Conservation (phyloP, 2,329 filamentous ascomycete species). For the Rugonectria rugulosa region DNA sequence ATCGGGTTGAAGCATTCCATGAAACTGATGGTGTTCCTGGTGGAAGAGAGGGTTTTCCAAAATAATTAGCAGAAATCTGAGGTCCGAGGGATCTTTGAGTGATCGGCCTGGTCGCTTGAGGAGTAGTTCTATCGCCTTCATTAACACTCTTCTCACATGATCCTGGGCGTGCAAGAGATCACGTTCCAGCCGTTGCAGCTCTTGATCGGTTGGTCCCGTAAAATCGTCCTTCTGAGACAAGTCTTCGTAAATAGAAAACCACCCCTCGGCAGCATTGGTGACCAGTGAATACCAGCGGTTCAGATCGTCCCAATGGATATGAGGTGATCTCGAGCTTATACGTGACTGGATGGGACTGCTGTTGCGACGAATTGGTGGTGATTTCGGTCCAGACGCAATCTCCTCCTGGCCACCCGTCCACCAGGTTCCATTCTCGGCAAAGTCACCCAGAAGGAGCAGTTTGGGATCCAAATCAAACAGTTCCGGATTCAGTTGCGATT, state of each 20-base stretch:
- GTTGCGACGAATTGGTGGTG: conserved; percentile 27
- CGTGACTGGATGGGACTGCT: conserved; percentile 25
- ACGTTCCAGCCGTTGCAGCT: conserved; percentile 55
- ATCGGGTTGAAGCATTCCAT: conserved; percentile 49
- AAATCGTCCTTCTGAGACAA: conserved; percentile 44
- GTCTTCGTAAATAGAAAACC: conserved; percentile 67
- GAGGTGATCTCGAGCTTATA: conserved; percentile 57
- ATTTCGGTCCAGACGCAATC: conserved; percentile 21
- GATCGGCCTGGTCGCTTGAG: conserved; percentile 80
- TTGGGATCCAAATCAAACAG: conserved; percentile 73
- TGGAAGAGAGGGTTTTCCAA: conserved; percentile 81
- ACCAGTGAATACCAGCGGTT: conserved; percentile 78
- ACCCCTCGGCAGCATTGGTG: conserved; percentile 71
- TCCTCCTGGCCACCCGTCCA: conserved; percentile 72
- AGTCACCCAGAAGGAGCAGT: conserved; percentile 74
- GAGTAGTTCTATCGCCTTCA: conserved; percentile 81
- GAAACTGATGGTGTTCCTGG: conserved; percentile 48
- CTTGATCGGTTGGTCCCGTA: conserved; percentile 45
- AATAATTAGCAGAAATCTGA: conserved; percentile 80
- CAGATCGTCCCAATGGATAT: conserved; percentile 77
- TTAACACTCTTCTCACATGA: conserved; percentile 72
- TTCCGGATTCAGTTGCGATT: conserved; percentile 27
- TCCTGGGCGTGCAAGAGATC: conserved; percentile 65
- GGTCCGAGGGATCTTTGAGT: conserved; percentile 71
- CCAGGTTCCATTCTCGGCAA: conserved; percentile 84